These are phyloP conservation scores for Taxawa tesnikishii DNA, from an alignment of 2,329 filamentous ascomycete species.

Conservation along the genomic window DNA sequence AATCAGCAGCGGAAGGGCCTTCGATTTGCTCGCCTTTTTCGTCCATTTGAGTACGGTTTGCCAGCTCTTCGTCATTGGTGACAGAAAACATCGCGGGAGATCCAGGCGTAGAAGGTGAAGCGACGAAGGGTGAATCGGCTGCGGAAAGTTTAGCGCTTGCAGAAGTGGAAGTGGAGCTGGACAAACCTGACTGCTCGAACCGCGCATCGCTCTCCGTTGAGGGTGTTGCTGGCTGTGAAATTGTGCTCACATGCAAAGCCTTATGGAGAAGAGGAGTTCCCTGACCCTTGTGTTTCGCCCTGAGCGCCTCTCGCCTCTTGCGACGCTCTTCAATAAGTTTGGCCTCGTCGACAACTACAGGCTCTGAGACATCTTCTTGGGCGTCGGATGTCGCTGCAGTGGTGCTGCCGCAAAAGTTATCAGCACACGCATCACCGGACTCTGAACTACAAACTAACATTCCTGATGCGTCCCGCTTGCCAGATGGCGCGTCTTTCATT, in stretches of 20 bases:
- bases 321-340: conserved; percentile 76
- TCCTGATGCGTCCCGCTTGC: too few species aligned
- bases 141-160: not conserved
- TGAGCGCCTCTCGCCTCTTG: conserved; percentile 70
- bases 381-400: conserved; percentile 20
- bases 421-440: too few species aligned
- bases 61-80: conserved; percentile 26
- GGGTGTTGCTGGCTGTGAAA: not conserved
- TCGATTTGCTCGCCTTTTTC: conserved; percentile 42
- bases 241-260: conserved; percentile 4
- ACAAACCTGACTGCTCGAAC: conserved; percentile 8
- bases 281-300: conserved; percentile 64
- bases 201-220: not conserved
- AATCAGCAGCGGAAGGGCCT: conserved; percentile 83
- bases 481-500: not conserved
- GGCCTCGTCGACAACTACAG: conserved; percentile 56
- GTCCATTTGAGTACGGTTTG: conserved; percentile 18
- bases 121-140: not conserved
- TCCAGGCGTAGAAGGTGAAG: conserved; percentile 23
- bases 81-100: conserved; percentile 26
- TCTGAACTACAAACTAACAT: too few species aligned
- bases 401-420: too few species aligned
- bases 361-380: conserved; percentile 26
- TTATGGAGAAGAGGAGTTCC: conserved; percentile 15
- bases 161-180: not conserved